Conservation (phyloP, 2,329 filamentous ascomycete genomes). For the Beauveria asiatica region DNA sequence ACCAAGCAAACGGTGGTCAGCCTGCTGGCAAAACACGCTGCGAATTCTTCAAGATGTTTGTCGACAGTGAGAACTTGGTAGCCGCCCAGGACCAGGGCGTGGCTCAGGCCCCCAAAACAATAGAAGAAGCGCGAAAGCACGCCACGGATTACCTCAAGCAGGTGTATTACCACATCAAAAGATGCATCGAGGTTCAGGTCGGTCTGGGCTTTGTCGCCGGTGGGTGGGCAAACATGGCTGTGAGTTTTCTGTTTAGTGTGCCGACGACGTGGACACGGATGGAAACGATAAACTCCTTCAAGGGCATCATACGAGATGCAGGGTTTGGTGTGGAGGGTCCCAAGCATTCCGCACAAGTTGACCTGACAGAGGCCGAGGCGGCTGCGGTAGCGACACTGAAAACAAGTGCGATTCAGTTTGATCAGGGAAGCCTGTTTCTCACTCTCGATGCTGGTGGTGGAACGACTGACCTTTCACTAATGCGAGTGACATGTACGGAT, state of each 20-base stretch:
- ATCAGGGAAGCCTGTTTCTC: slow-evolving; percentile 31
- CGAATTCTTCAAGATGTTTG: slow-evolving; percentile 49
- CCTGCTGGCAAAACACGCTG: slow-evolving; percentile 24
- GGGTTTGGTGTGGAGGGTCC: slow-evolving; percentile 39
- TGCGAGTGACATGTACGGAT: slow-evolving; percentile 29
- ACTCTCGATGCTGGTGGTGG: slow-evolving; percentile 38
- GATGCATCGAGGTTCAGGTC: slow-evolving; percentile 32
- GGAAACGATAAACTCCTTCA: slow-evolving; percentile 42
- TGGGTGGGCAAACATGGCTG: slow-evolving; percentile 35
- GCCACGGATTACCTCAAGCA: slow-evolving; percentile 40
- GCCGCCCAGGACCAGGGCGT: slow-evolving; percentile 35
- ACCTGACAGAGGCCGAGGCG: slow-evolving; percentile 40
- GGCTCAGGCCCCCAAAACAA: slow-evolving; percentile 30
- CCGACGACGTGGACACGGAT: slow-evolving; percentile 48
- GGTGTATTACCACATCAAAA: slow-evolving; percentile 40
- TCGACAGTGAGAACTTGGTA: slow-evolving; percentile 36
- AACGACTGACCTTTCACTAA: slow-evolving; percentile 37
- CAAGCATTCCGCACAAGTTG: slow-evolving; percentile 30
- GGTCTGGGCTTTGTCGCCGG: slow-evolving; percentile 25
- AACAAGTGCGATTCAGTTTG: slow-evolving; percentile 30
- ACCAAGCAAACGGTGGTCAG: slow-evolving; percentile 17
- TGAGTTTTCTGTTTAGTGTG: slow-evolving; percentile 48
- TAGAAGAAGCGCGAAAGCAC: slow-evolving; percentile 36
- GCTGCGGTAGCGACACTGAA: slow-evolving; percentile 39
- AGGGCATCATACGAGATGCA: slow-evolving; percentile 34